Evolutionary conservation across 306 rosid species (phyloP), one percentile per base, ranked within the genome.

Genomic region (Lotus japonicus): DNA sequence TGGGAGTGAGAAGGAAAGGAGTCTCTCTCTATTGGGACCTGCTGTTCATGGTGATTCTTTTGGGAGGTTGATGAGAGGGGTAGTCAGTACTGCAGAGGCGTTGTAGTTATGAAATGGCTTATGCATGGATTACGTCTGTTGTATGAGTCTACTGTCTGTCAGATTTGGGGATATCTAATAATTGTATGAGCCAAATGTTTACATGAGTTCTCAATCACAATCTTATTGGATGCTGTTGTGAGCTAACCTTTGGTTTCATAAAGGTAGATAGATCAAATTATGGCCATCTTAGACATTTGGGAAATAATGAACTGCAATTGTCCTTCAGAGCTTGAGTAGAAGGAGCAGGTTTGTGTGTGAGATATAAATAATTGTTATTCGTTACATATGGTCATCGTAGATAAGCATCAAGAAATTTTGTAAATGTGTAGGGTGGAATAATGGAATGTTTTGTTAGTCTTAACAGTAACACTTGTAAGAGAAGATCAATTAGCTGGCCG

Each of bases 41-140:
- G 59, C 11, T 61, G 23, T 14, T 33, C 7, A 4, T 13, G 71
- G 52, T 36, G 56, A 23, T 56, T 70, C 79, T 35, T 48, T 45
- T 54, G 66, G 80, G 57, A 73, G 69, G 11, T 70, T 77, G 21
- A 83, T 43, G 70, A 80, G 80, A 45, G 79, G 13, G 15, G 35
- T 11, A 5, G 5, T 33, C 1, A 7, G 2, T 53, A 9, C 13
- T 14, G 42, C 68, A 36, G 21, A 61, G 33, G 55, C 35, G 1
- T 54, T 63, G 77, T 72, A 53, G 14, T 60, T 42, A 36, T 68
- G 74, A 19, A 54, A 73, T 6, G 57, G 5, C 39, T 36, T 42
- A 3, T 61, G 36, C 17, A 6, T 41, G 6, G n/a, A 11, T 2
- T 4, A 6, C 5, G 36, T 18, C n/a, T n/a, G 12, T 33, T n/a